Percentiles rank a stretch among this genome's conserved stretches.
Evolutionary conservation across 1,284 basidiomycete genomes (phyloP).

Genomic region (Microbotryomycetes sp.): DNA sequence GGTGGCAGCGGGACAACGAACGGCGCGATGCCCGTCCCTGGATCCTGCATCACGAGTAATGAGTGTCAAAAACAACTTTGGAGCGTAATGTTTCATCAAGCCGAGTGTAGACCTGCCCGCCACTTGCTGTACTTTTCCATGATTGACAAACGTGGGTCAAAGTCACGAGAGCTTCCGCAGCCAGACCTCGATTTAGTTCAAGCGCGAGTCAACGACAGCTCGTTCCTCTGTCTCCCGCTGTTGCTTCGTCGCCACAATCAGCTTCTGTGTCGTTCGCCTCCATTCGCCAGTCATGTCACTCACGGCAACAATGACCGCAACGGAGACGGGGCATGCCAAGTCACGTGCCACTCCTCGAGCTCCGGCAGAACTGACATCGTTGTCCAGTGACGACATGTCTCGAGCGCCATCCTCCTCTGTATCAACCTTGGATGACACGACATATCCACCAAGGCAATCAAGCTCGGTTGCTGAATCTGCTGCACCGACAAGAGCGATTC

Average conservation of each 20-base stretch:
- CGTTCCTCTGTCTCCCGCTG: too few species aligned
- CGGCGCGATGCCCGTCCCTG: conserved; percentile 26
- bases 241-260: too few species aligned
- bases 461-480: not conserved
- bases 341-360: not conserved
- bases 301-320: not conserved
- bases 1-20: conserved; percentile 26
- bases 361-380: not conserved
- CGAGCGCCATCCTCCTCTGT: not conserved
- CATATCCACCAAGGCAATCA: too few species aligned
- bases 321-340: not conserved
- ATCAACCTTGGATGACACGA: too few species aligned
- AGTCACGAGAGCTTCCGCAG: not conserved
- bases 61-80: not conserved
- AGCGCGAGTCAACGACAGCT: too few species aligned
- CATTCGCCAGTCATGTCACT: not conserved
- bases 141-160: not conserved
- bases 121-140: conserved; percentile 16
- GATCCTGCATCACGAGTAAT: conserved; percentile 5
- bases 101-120: not conserved
- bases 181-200: too few species aligned
- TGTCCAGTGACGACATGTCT: not conserved
- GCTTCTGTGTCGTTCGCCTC: too few species aligned
- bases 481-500: not conserved
- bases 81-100: not conserved